These are phyloP conservation scores for Hyphopichia homilentoma DNA, from an alignment of 805 yeast species.

Conservation along the genomic window DNA sequence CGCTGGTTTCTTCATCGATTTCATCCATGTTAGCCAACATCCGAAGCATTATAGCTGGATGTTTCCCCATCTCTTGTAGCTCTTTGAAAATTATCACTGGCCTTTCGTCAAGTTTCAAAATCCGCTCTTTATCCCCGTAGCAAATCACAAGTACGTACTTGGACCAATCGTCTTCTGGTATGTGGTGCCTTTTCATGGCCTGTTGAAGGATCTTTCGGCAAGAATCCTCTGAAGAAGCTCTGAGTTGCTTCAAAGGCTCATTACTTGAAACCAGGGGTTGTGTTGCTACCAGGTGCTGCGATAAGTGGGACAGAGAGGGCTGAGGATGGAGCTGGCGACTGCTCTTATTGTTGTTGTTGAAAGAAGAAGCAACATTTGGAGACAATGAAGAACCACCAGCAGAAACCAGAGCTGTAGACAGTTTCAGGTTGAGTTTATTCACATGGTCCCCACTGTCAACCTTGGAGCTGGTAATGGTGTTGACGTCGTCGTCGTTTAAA, in stretches of 20 bases:
- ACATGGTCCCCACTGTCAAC: background rate
- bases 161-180: slow-evolving; percentile 77
- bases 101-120: slow-evolving; percentile 77
- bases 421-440: slow-evolving; percentile 3
- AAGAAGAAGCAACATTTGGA: background rate
- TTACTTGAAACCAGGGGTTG: slow-evolving; percentile 16
- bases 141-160: slow-evolving; percentile 86
- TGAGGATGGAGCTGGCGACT: slow-evolving; percentile 4
- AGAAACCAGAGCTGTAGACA: slow-evolving; percentile 22
- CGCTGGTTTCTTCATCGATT: slow-evolving; percentile 22
- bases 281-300: slow-evolving; percentile 7
- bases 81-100: slow-evolving; percentile 86
- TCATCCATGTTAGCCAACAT: slow-evolving; percentile 52
- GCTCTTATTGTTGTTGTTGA: background rate
- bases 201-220: slow-evolving; percentile 83
- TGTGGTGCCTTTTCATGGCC: slow-evolving; percentile 81
- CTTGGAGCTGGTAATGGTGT: background rate
- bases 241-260: slow-evolving; percentile 77
- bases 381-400: slow-evolving; percentile 7
- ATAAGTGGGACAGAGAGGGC: slow-evolving; percentile 1
- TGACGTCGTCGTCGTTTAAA: slow-evolving; percentile 2
- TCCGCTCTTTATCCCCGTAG: slow-evolving; percentile 86
- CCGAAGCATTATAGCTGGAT: slow-evolving; percentile 89
- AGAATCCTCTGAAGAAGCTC: slow-evolving; percentile 88
- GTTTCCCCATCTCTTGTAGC: slow-evolving; percentile 76